These are phyloP conservation scores for Boechera stricta DNA, from an alignment of 345 rosid genomes.

Conservation along the genomic window DNA sequence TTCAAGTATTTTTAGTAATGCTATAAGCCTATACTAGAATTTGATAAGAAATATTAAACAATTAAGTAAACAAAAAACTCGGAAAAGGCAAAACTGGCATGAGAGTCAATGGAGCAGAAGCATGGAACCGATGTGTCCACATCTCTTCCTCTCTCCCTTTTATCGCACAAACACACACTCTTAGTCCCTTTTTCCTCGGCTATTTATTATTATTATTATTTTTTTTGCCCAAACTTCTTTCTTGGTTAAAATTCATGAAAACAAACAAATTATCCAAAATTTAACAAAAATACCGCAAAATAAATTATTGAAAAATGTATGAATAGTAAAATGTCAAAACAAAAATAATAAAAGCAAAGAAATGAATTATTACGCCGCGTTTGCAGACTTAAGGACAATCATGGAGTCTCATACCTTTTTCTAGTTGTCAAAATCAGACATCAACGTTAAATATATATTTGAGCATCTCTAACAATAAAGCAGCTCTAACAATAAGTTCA, in stretches of 20 bases:
- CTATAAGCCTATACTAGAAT: conserved; percentile 19
- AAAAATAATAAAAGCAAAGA: conserved; percentile 22
- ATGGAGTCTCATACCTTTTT: conserved; percentile 41
- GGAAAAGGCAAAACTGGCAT: conserved; percentile 42
- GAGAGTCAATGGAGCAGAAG: conserved; percentile 55
- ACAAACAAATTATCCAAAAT: not conserved
- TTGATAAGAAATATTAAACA: conserved; percentile 21
- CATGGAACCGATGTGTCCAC: conserved; percentile 74
- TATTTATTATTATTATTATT: not conserved
- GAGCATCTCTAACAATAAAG: too few species aligned
- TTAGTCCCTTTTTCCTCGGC: conserved; percentile 33
- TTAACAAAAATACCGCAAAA: not conserved
- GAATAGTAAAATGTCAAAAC: conserved; percentile 10
- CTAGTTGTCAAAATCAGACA: conserved; percentile 49
- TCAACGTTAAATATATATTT: conserved; percentile 18
- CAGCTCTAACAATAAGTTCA: too few species aligned
- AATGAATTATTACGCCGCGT: conserved; percentile 43
- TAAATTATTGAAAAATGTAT: not conserved
- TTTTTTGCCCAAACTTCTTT: not conserved
- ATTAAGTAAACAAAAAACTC: conserved; percentile 27
- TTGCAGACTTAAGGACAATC: conserved; percentile 46
- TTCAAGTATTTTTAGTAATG: conserved; percentile 33
- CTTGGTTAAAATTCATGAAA: not conserved
- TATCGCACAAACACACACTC: conserved; percentile 49
- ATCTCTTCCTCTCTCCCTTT: conserved; percentile 48